phyloP scores from a whole-genome alignment of 2,329 filamentous ascomycete species.

The Phaeosphaeria sp. region DNA sequence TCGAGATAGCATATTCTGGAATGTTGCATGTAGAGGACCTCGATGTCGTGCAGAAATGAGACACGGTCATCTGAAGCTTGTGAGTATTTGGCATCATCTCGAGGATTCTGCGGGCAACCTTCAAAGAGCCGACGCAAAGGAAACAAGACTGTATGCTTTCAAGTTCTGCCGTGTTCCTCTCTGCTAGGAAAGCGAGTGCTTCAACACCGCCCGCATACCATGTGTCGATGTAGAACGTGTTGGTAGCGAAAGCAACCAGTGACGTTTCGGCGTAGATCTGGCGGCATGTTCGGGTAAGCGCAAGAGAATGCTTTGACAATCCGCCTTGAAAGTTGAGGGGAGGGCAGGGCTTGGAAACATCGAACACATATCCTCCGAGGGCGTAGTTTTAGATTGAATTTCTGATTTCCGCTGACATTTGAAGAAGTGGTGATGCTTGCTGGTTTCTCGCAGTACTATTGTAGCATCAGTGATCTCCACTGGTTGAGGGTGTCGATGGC shows the following conservation, averaged over 20 bases:
- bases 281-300: background rate
- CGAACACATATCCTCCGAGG: background rate
- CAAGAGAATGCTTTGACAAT: background rate
- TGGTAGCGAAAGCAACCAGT: background rate
- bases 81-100: background rate
- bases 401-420: background rate
- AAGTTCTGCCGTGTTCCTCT: background rate
- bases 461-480: too few species aligned
- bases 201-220: background rate
- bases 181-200: background rate
- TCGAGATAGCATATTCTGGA: too few species aligned
- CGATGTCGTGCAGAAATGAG: too few species aligned
- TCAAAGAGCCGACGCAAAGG: background rate
- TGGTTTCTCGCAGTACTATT: background rate
- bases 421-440: background rate
- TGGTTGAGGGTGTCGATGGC: too few species aligned
- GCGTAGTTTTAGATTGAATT: background rate
- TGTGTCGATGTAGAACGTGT: background rate
- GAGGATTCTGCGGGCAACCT: background rate
- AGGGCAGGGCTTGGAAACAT: background rate
- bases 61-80: too few species aligned
- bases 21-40: too few species aligned
- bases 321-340: background rate
- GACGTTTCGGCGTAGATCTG: background rate
- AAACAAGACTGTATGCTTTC: background rate